Conservation (phyloP, 2,329 filamentous ascomycete species). For the Phoma herbarum region DNA sequence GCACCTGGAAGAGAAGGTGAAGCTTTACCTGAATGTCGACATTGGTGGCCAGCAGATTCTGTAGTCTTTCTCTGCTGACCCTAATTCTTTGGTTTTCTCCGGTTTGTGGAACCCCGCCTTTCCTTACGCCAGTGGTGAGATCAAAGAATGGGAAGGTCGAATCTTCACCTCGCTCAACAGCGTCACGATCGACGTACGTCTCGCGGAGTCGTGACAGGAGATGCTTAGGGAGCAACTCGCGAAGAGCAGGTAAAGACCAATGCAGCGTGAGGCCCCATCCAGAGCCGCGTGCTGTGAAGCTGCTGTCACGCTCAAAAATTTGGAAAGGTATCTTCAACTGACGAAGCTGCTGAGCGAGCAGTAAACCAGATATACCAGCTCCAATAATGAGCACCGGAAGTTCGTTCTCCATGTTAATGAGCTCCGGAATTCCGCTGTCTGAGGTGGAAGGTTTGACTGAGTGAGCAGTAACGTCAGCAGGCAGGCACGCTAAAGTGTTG, state of each 20-base stretch:
- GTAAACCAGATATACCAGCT: slow-evolving; percentile 34
- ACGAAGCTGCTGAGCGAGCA: slow-evolving; percentile 21
- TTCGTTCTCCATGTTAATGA: slow-evolving; percentile 3
- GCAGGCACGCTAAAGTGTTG: slow-evolving; percentile 7
- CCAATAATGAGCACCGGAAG: slow-evolving; percentile 35
- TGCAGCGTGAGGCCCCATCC: not conserved
- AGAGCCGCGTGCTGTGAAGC: not conserved
- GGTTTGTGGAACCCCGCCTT: not conserved
- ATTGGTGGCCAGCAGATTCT: not conserved
- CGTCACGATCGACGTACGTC: not conserved
- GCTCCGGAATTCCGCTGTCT: not conserved
- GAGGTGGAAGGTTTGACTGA: not conserved
- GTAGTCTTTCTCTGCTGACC: not conserved
- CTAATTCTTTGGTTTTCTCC: not conserved
- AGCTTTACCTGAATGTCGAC: not conserved
- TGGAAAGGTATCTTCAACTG: not conserved
- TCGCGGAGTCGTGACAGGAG: not conserved
- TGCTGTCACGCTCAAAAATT: not conserved
- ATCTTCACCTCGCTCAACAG: not conserved
- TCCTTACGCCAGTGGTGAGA: not conserved
- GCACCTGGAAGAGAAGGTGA: not conserved
- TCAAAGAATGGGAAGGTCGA: not conserved
- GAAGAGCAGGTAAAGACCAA: not conserved
- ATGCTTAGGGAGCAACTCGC: not conserved
- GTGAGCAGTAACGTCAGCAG: slow-evolving; percentile 9